phyloP scores from a whole-genome alignment of 164 flowering plant species.

The Euptelea pleiosperma region DNA sequence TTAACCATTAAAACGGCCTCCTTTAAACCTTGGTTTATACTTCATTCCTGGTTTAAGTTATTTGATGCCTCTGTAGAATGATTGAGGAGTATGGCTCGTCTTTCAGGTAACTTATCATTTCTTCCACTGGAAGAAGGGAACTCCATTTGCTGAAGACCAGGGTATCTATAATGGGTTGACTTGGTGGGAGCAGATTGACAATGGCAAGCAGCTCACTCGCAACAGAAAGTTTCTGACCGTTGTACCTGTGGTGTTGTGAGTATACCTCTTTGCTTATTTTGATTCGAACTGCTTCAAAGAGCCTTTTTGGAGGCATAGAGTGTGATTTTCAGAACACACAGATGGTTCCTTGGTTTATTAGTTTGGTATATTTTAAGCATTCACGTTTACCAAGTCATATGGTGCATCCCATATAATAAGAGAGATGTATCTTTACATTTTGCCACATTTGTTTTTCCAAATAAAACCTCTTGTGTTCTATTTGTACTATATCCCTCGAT shows the following conservation, averaged over 20 bases:
- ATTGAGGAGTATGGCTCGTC: slow-evolving; percentile 8
- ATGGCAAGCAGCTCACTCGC: slow-evolving; percentile 72
- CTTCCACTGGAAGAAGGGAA: slow-evolving; percentile 79
- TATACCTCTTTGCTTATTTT: slow-evolving; percentile 7
- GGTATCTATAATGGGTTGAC: slow-evolving; percentile 67
- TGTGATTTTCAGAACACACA: background rate
- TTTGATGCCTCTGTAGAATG: background rate
- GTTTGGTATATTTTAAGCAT: background rate
- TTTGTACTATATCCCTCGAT: too few species aligned
- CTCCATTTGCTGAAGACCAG: slow-evolving; percentile 74
- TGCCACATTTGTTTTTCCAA: too few species aligned
- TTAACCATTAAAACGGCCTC: too few species aligned
- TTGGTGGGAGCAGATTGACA: slow-evolving; percentile 82
- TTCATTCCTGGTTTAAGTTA: background rate
- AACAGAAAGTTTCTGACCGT: slow-evolving; percentile 68
- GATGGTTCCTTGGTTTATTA: background rate
- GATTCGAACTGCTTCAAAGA: background rate
- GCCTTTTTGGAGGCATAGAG: background rate
- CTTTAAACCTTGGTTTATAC: background rate
- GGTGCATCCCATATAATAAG: background rate
- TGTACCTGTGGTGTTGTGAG: slow-evolving; percentile 76
- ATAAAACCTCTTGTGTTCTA: too few species aligned
- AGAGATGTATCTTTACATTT: too few species aligned
- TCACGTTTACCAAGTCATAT: background rate
- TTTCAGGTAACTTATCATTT: slow-evolving; percentile 67